Evolutionary conservation across 352 stramenopile genomes (phyloP).

Genomic region (Pythium brassicae): DNA sequence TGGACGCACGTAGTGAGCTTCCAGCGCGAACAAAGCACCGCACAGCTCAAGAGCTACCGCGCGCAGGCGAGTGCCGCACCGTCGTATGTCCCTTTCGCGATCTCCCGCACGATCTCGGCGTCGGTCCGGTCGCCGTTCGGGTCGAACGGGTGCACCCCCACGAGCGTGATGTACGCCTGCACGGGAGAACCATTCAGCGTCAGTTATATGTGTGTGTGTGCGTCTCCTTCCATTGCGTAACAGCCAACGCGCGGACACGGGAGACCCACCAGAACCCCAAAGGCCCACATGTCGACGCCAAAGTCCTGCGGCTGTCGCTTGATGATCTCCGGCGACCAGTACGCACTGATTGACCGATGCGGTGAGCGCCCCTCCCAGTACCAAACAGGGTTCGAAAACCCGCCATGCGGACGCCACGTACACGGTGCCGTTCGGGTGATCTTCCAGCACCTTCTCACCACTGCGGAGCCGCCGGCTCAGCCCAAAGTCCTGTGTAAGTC

Average conservation of each 20-base stretch:
- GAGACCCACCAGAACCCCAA: slow-evolving; percentile 57
- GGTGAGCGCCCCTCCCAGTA: too few relatives aligned
- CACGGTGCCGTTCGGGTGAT: slow-evolving; percentile 61
- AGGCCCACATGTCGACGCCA: slow-evolving; percentile 77
- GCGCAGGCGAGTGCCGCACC: slow-evolving; percentile 17
- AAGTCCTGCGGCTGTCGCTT: slow-evolving; percentile 60
- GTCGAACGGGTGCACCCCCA: slow-evolving; percentile 73
- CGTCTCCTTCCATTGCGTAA: background rate
- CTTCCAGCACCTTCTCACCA: slow-evolving; percentile 47
- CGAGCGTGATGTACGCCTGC: slow-evolving; percentile 72
- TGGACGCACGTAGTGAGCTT: too few relatives aligned
- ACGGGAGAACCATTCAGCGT: background rate
- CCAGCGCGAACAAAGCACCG: too few relatives aligned
- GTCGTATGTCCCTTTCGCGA: slow-evolving; percentile 56
- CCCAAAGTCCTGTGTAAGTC: slow-evolving; percentile 70
- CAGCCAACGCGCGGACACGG: background rate
- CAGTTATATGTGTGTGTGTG: too few relatives aligned
- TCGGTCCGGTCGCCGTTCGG: slow-evolving; percentile 65
- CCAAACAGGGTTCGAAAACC: too few relatives aligned
- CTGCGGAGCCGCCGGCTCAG: slow-evolving; percentile 38
- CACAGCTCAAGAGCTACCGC: too few relatives aligned
- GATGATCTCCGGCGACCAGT: slow-evolving; percentile 81
- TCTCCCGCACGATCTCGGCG: slow-evolving; percentile 59
- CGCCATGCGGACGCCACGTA: too few relatives aligned
- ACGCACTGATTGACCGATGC: slow-evolving; percentile 47